phyloP scores from a whole-genome alignment of 164 flowering plant genomes.

The Umbilicus rupestris region DNA sequence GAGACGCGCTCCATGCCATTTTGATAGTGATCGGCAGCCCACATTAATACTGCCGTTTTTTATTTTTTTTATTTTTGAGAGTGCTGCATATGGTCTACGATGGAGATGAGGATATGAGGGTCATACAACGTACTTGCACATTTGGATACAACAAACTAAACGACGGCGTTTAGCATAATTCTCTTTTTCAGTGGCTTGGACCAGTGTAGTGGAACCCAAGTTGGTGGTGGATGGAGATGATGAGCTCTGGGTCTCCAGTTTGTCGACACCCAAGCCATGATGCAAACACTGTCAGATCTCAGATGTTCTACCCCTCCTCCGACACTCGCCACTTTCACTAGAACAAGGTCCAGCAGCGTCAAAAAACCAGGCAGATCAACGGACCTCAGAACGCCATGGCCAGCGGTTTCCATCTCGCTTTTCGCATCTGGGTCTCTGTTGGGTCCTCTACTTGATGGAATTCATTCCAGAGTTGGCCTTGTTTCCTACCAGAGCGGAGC shows the following conservation, averaged over 20 bases:
- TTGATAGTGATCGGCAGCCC: too few species aligned
- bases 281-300: background rate
- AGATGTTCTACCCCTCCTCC: background rate
- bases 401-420: conserved; percentile 42
- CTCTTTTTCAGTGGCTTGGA: too few species aligned
- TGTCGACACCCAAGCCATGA: background rate
- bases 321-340: conserved; percentile 6
- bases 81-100: too few species aligned
- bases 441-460: conserved; percentile 74
- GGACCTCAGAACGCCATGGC: conserved; percentile 34
- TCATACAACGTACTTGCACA: too few species aligned
- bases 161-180: too few species aligned
- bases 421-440: conserved; percentile 66
- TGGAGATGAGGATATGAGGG: too few species aligned
- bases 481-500: conserved; percentile 65
- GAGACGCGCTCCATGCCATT: too few species aligned
- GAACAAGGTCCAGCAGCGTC: conserved; percentile 19
- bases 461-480: conserved; percentile 75
- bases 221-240: too few species aligned
- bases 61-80: too few species aligned
- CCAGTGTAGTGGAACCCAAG: too few species aligned
- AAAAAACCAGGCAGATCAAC: conserved; percentile 22
- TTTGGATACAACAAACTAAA: too few species aligned
- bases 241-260: background rate
- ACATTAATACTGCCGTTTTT: too few species aligned